These are phyloP conservation scores for Staphylotrichum tortipilum DNA, from an alignment of 495 filamentous ascomycete genomes.

Conservation along the genomic window DNA sequence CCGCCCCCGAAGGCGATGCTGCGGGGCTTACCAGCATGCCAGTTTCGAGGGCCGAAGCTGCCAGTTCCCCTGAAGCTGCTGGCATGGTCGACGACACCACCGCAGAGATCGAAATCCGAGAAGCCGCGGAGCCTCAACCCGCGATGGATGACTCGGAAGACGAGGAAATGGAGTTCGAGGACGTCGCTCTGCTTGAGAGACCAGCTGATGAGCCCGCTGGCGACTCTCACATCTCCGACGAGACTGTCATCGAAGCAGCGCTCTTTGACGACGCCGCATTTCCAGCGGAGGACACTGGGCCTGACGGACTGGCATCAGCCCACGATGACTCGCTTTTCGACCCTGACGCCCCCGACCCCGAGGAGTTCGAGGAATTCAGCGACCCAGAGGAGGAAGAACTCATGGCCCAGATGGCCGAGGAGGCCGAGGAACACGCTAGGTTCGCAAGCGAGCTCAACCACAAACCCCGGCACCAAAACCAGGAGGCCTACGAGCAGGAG, in stretches of 20 bases:
- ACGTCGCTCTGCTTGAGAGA: constrained; percentile 22
- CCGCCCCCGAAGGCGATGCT: constrained; percentile 8
- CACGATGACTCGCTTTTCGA: constrained; percentile 27
- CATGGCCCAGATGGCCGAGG: constrained; percentile 70
- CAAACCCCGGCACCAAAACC: constrained; percentile 51
- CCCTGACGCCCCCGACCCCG: constrained; percentile 22
- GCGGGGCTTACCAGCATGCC: neutral
- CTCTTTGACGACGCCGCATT: constrained; percentile 10
- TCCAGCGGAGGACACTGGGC: constrained; percentile 1
- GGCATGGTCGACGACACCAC: no score
- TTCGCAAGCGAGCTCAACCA: constrained; percentile 82
- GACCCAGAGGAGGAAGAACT: constrained; percentile 91
- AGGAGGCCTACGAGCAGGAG: constrained; percentile 75
- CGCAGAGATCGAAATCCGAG: no score
- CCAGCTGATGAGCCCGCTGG: neutral
- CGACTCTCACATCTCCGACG: constrained; percentile 6
- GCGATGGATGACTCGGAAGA: constrained; percentile 18
- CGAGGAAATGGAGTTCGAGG: constrained; percentile 30
- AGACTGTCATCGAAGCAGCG: constrained; percentile 22
- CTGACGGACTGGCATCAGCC: constrained; percentile 2
- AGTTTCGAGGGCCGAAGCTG: no score
- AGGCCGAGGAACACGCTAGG: constrained; percentile 84
- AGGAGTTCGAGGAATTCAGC: constrained; percentile 49
- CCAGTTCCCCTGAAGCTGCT: neutral
- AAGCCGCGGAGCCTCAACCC: no score